Conservation (phyloP, 1,284 basidiomycete species). For the Malassezia brasiliensis region DNA sequence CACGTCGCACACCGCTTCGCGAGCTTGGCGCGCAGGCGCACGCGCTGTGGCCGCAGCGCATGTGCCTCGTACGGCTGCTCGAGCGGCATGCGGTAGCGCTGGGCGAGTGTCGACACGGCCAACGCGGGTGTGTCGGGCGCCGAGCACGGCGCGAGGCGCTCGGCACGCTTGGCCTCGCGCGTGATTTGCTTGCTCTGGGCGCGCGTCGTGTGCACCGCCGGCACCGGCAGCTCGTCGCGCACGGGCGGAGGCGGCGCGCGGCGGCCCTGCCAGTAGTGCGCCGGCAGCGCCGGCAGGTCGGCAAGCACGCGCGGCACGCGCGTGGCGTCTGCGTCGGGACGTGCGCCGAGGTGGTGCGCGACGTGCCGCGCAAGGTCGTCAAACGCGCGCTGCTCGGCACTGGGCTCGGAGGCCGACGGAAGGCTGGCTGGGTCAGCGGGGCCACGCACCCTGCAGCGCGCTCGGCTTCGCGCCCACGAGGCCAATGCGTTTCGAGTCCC, state of each 20-base stretch:
- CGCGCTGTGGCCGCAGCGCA: slow-evolving; percentile 54
- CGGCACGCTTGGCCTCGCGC: slow-evolving; percentile 7
- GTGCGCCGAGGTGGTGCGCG: slow-evolving; percentile 20
- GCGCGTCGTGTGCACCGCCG: slow-evolving; percentile 49
- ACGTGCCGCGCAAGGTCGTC: slow-evolving; percentile 31
- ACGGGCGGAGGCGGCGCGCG: background rate
- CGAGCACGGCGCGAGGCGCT: slow-evolving; percentile 27
- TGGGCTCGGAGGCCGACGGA: background rate
- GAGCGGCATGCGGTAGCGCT: slow-evolving; percentile 62
- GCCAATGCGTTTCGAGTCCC: slow-evolving; percentile 82
- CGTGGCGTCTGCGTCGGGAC: background rate
- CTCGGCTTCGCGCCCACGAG: slow-evolving; percentile 93
- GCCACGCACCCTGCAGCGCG: slow-evolving; percentile 57
- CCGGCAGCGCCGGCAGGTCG: slow-evolving; percentile 1
- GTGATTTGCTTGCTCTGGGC: slow-evolving; percentile 3
- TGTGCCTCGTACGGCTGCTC: slow-evolving; percentile 49
- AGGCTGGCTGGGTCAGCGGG: slow-evolving; percentile 1
- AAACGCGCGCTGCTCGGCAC: slow-evolving; percentile 14
- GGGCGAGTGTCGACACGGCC: slow-evolving; percentile 65
- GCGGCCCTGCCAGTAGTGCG: slow-evolving; percentile 2
- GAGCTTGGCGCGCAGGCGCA: slow-evolving; percentile 74
- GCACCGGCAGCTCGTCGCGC: background rate
- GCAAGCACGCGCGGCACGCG: background rate
- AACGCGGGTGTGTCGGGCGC: background rate
- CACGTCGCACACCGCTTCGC: slow-evolving; percentile 90